Evolutionary conservation across 768 basidiomycete genomes (phyloP), one percentile per base, ranked within the genome.

Genomic region (Chalciporus sphaerocephalus): DNA sequence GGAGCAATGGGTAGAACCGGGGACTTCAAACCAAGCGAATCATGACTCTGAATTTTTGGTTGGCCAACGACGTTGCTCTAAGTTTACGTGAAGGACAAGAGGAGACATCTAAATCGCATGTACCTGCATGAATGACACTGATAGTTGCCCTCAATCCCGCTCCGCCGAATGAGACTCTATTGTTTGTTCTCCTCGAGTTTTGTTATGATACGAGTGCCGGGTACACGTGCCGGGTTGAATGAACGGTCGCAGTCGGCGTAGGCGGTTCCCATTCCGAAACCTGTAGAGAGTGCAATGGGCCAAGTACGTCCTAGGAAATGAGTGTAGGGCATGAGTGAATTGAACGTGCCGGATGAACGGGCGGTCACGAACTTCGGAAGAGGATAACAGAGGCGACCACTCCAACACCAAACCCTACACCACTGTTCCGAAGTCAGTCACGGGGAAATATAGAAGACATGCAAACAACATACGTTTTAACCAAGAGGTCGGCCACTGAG

Each of bases 161-260:
- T 28, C 16, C 37, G 25, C 45, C 38, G 20, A 24, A 4, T n/a
- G 30, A 32, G n/a, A 32, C 5, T 15, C 30, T 32, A 32, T n/a
- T 57, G 56, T 22, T 65, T 66, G 37, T 52, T 47, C 50, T 58
- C 54, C 52, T 57, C 52, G 13, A 28, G 34, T 50, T 62, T 54
- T 38, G 75, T 73, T 55, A 92, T 66, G 60, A 92, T 76, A 51
- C 87, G 80, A 36, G 85, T 87, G 48, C 92, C 92, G 16, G 91
- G 83, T 64, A 92, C 79, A 57, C 91, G 79, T 38, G 92, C 85
- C 16, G 90, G 87, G 70, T 92, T 92, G 80, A 94, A 95, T 13
- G 87, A 85, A 40, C 91, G 81, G 70, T 95, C 89, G 69, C 92
- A 93, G 75, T 94, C 92, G 23, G 88, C 83, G 62, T 91, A 93